These are phyloP conservation scores for Torulaspora quercuum DNA, from an alignment of 805 yeast genomes.

Conservation along the genomic window DNA sequence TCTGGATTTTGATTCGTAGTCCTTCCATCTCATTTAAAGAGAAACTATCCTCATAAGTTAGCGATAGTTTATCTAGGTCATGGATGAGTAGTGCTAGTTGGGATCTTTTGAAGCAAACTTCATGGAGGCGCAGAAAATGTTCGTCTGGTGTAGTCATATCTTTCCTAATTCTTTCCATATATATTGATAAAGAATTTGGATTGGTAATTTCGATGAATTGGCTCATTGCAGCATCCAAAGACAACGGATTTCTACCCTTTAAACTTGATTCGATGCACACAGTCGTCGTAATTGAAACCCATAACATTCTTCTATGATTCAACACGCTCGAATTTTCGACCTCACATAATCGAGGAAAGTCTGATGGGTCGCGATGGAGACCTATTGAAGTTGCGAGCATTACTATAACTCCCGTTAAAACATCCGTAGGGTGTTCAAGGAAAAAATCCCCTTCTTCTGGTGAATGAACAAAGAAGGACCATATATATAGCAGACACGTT, in stretches of 20 bases:
- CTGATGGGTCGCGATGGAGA: slow-evolving; percentile 34
- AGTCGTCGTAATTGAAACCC: slow-evolving; percentile 30
- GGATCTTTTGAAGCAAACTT: slow-evolving; percentile 26
- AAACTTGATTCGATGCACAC: slow-evolving; percentile 31
- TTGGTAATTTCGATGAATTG: slow-evolving; percentile 23
- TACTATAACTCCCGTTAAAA: slow-evolving; percentile 30
- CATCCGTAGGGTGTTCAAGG: slow-evolving; percentile 36
- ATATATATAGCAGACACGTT: slow-evolving; percentile 32
- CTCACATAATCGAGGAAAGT: slow-evolving; percentile 27
- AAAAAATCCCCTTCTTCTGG: slow-evolving; percentile 38
- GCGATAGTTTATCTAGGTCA: slow-evolving; percentile 29
- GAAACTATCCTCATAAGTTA: slow-evolving; percentile 25
- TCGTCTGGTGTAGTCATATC: slow-evolving; percentile 19
- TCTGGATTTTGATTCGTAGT: slow-evolving; percentile 22
- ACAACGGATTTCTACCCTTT: slow-evolving; percentile 32
- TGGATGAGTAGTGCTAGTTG: slow-evolving; percentile 26
- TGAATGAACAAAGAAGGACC: slow-evolving; percentile 35
- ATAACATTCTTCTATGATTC: slow-evolving; percentile 33
- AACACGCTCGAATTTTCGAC: slow-evolving; percentile 22
- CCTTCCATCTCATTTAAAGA: slow-evolving; percentile 23
- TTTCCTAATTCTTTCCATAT: slow-evolving; percentile 23
- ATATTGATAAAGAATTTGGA: slow-evolving; percentile 19
- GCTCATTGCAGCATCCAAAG: slow-evolving; percentile 16
- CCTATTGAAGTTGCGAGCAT: slow-evolving; percentile 35
- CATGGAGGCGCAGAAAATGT: slow-evolving; percentile 20